Evolutionary conservation across 2,329 filamentous ascomycete genomes (phyloP), one percentile per base, ranked within the genome.

Genomic region (Lecanosticta acicola): DNA sequence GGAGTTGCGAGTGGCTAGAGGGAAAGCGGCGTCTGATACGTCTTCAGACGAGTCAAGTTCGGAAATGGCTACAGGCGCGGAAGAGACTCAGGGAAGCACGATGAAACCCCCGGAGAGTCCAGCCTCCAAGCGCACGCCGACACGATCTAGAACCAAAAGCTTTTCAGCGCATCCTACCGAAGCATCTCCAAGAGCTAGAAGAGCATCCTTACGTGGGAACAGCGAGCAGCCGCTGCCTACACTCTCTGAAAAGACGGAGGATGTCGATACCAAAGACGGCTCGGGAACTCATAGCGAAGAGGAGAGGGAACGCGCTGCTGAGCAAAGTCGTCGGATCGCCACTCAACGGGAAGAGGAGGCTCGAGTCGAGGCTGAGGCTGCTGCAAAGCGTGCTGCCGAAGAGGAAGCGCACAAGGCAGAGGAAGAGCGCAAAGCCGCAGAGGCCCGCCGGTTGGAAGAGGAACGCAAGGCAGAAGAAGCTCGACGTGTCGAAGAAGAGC

Each of bases 1-100:
- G 9, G 64, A 64, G 16, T 63, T 67, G 57, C 59, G 61, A 29
- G 61, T 59, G 17, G 61, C 60, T 2, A 61, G 55, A 41, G 57
- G 58, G 16, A 59, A 59, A 42, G 51, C 54, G 41, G 50, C 46
- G 14, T 60, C 56, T n/a, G 60, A 63, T 9, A 53, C 56, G 2
- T 58, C 57, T 7, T 62, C 58, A 4, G 58, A 61, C 4, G 57
- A 54, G 19, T 58, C 48, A 19, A 51, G 45, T 36, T 56, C 51
- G 17, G 58, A 59, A 17, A 45, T 49, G 20, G 54, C 45, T 14
- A 50, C 47, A 19, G 53, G 48, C 19, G 41, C 45, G 35, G 47
- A 51, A 16, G 34, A 19, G 18, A 39, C 13, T 19, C 52, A 49
- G 32, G 51, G 56, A 39, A 46, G 45, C 26, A 41, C 40, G 13